Evolutionary conservation across 2,329 filamentous ascomycete species (phyloP), one percentile per base, ranked within the genome.

Genomic region (Cladosporium sphaerospermum): DNA sequence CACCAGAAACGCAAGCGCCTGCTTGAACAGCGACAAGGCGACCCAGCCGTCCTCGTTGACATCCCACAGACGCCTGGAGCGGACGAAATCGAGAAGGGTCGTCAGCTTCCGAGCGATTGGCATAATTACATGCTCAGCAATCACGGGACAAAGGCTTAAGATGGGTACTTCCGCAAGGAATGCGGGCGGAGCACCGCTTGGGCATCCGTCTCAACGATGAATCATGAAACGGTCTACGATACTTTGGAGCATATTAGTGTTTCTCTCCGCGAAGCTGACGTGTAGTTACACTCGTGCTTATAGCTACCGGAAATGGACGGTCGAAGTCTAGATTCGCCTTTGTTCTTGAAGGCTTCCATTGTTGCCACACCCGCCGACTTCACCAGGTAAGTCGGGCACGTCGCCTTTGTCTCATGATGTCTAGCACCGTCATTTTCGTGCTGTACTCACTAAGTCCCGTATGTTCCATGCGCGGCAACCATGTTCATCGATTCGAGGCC

Each of bases 41-140:
- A 76, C 54, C 71, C 73, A 0, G 69, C 72, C 18, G 73, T 77
- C 1, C 64, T 77, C 41, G 72, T 75, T 4, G 71, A 76, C 59
- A 62, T 76, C 10, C 73, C 74, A 1, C 58, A 66, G 37, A 69
- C 67, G 10, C 73, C 74, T 23, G 70, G 67, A 1, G 70, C 74
- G 0, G 73, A 74, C 43, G 73, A 75, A 56, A 67, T 76, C 2
- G 69, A 71, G 52, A 47, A 46, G 28, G 34, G 23, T 19, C 34
- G 42, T 28, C 23, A 28, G 23, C 23, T 28, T 5, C 23, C 23
- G 5, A 28, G 23, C 23, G 23, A 28, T 11, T 13, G 41, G 37
- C 23, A 18, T 31, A 67, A 41, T 8, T n/a, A 41, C 4, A n/a
- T 14, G 34, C 8, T 8, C 16, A 39, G 45, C 19, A 47, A 13